Evolutionary conservation across 495 filamentous ascomycete species (phyloP).

Genomic region (Neurospora sp.): DNA sequence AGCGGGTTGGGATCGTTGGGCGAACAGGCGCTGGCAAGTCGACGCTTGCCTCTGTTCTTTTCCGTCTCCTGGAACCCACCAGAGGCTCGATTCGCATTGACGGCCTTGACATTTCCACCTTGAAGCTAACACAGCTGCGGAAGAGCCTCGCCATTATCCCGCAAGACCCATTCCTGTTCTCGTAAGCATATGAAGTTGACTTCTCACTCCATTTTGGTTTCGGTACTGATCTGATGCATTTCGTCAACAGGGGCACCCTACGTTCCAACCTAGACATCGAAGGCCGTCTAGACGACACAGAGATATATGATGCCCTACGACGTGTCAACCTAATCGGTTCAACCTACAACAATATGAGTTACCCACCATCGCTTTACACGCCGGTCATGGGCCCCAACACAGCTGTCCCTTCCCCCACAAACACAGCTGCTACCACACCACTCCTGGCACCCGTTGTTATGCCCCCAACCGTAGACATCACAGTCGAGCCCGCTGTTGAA

Average conservation of each 20-base stretch:
- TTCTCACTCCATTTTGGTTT: not conserved
- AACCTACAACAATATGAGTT: not conserved
- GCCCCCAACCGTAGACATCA: not conserved
- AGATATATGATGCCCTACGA: constrained; percentile 5
- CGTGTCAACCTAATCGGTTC: constrained; percentile 14
- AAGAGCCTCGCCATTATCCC: constrained; percentile 43
- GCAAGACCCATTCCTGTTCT: constrained; percentile 45
- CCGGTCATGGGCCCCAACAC: not conserved
- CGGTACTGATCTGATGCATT: not conserved
- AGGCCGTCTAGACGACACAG: constrained; percentile 44
- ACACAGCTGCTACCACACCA: not conserved
- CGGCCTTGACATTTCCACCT: constrained; percentile 37
- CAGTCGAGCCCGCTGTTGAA: not conserved
- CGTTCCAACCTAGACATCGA: constrained; percentile 43
- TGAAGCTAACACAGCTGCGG: constrained; percentile 40
- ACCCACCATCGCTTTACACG: not conserved
- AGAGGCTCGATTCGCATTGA: constrained; percentile 39
- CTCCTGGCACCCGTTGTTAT: not conserved
- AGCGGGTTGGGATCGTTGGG: constrained; percentile 41
- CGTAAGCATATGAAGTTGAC: constrained; percentile 8
- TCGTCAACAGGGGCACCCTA: constrained; percentile 30
- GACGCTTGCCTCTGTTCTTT: constrained; percentile 34
- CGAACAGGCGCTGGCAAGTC: constrained; percentile 42
- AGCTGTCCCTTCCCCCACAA: not conserved
- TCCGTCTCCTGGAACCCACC: constrained; percentile 39